These are phyloP conservation scores for Oryza meyeriana DNA, from an alignment of 176 grass and related monocot genomes.

Conservation along the genomic window DNA sequence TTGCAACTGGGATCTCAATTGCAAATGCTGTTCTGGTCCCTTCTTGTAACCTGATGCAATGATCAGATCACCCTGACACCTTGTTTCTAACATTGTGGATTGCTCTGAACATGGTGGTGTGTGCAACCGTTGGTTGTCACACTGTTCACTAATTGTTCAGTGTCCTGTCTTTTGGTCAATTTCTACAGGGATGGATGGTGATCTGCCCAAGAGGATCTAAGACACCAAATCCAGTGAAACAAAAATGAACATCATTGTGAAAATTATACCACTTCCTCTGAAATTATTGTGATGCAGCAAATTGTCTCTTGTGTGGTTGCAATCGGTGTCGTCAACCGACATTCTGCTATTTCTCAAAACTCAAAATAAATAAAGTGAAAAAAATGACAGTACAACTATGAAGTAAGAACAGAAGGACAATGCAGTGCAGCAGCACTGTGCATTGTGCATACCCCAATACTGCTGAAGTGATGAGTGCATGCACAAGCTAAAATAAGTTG, in stretches of 20 bases:
- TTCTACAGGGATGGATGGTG: background rate
- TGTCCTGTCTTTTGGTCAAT: background rate
- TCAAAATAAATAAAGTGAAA: too few relatives aligned
- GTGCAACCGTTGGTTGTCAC: background rate
- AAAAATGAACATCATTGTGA: background rate
- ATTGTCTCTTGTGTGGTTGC: background rate
- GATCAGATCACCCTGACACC: background rate
- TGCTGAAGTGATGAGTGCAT: background rate
- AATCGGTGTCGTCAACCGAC: background rate
- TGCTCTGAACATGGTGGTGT: background rate
- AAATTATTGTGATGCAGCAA: background rate
- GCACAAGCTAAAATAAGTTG: background rate
- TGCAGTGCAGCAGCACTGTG: too few relatives aligned
- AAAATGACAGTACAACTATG: too few relatives aligned
- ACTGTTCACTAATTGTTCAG: background rate
- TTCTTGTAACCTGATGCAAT: background rate
- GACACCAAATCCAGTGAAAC: background rate
- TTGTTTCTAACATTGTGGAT: background rate
- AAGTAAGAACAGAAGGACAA: background rate
- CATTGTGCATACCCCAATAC: background rate
- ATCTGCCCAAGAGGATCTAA: background rate
- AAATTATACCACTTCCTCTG: background rate
- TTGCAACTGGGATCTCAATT: background rate
- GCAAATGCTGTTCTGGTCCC: slow-evolving; percentile 1
- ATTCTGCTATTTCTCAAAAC: background rate